These are phyloP conservation scores for Aspergillus steynii DNA, from an alignment of 495 filamentous ascomycete genomes.

Conservation along the genomic window DNA sequence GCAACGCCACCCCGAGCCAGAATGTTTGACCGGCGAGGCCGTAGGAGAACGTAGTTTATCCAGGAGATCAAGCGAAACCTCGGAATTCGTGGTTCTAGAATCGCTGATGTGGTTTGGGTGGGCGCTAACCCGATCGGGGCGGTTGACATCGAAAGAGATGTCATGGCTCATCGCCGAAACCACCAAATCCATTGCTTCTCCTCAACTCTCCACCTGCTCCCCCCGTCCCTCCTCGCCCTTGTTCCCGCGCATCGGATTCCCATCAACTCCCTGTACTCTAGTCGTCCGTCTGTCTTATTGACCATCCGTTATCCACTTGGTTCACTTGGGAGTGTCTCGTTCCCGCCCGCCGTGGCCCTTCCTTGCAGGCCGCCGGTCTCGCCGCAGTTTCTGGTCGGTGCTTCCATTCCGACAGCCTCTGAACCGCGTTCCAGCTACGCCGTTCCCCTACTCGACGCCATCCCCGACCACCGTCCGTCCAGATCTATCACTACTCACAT, in stretches of 20 bases:
- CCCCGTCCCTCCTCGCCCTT: conserved; percentile 14
- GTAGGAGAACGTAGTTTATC: too few relatives aligned
- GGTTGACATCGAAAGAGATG: conserved; percentile 33
- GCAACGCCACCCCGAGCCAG: too few relatives aligned
- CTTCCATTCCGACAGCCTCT: conserved; percentile 2
- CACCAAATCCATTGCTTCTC: conserved; percentile 20
- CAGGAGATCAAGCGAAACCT: too few relatives aligned
- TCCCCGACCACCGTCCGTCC: neutral
- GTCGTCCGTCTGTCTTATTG: conserved; percentile 10
- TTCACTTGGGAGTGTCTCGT: conserved; percentile 1
- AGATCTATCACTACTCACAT: neutral
- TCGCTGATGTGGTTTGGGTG: conserved; percentile 24
- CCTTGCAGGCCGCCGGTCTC: conserved; percentile 19
- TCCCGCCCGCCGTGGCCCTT: conserved; percentile 18
- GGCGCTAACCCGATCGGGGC: conserved; percentile 27
- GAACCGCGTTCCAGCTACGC: neutral
- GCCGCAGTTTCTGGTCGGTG: conserved; percentile 21
- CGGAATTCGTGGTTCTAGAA: conserved; percentile 23
- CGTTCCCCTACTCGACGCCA: conserved; percentile 3
- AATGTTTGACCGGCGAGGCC: neutral
- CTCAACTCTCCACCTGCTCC: conserved; percentile 11
- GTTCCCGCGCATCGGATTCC: conserved; percentile 8
- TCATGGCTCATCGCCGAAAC: conserved; percentile 27
- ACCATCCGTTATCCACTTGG: neutral
- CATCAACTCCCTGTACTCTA: neutral